These are phyloP conservation scores for Dipodascus albidus DNA, from an alignment of 805 yeast genomes.

Conservation along the genomic window DNA sequence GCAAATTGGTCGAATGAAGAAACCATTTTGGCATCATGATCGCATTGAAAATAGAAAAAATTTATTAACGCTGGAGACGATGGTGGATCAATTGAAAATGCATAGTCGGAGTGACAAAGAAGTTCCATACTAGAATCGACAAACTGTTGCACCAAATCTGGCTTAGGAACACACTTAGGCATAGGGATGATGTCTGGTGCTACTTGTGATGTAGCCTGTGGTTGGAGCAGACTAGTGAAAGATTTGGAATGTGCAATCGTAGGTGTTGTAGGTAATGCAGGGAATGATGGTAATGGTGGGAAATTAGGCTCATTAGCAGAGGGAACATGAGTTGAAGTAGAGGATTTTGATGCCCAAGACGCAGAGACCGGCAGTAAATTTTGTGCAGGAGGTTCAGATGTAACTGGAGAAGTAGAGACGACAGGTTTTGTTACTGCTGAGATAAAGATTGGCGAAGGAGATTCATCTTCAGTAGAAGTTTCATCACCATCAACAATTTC, in stretches of 20 bases:
- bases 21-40: not conserved
- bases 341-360: not conserved
- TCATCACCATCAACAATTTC: not conserved
- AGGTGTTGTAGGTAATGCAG: not conserved
- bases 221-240: too few species aligned
- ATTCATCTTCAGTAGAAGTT: not conserved
- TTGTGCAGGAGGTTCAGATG: not conserved
- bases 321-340: not conserved
- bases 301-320: not conserved
- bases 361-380: not conserved
- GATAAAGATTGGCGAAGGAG: not conserved
- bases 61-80: not conserved
- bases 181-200: too few species aligned
- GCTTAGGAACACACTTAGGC: not conserved
- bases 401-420: not conserved
- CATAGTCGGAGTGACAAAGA: not conserved
- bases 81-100: not conserved
- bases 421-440: not conserved
- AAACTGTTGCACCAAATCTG: not conserved
- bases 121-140: not conserved
- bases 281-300: not conserved
- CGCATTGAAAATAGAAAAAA: not conserved
- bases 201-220: too few species aligned
- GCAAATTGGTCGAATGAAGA: too few species aligned
- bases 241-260: not conserved